Conservation (phyloP, 1,284 basidiomycete genomes). For the Ceratobasidium sp. region DNA sequence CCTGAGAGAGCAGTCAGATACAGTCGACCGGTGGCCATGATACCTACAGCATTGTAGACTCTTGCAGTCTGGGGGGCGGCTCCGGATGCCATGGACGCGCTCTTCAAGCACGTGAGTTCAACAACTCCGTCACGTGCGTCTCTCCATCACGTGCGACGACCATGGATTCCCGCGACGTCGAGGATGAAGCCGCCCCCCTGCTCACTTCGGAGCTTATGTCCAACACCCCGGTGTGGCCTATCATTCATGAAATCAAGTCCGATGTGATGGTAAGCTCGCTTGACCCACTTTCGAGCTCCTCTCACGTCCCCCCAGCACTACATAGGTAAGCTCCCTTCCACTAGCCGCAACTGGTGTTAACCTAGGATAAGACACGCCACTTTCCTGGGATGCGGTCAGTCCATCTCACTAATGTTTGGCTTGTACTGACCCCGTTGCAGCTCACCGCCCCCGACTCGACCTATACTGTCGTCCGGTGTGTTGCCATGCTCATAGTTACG, state of each 20-base stretch:
- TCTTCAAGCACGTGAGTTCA: slow-evolving; percentile 36
- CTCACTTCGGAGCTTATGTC: slow-evolving; percentile 41
- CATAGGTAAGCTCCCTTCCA: slow-evolving; percentile 61
- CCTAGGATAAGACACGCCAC: slow-evolving; percentile 69
- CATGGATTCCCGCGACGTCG: slow-evolving; percentile 36
- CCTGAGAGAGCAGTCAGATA: background rate
- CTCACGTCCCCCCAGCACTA: slow-evolving; percentile 61
- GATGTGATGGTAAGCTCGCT: slow-evolving; percentile 38
- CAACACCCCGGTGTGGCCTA: slow-evolving; percentile 41
- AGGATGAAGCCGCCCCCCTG: slow-evolving; percentile 34
- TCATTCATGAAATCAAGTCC: slow-evolving; percentile 44
- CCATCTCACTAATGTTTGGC: slow-evolving; percentile 47
- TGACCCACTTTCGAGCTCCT: background rate
- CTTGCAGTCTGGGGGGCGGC: slow-evolving; percentile 49
- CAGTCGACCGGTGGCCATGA: background rate
- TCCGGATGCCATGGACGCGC: slow-evolving; percentile 44
- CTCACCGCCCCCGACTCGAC: slow-evolving; percentile 84
- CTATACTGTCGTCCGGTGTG: slow-evolving; percentile 76
- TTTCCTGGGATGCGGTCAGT: slow-evolving; percentile 74
- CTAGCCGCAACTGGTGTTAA: background rate
- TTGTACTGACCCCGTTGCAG: slow-evolving; percentile 54
- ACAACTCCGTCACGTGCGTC: slow-evolving; percentile 24
- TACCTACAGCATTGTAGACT: slow-evolving; percentile 77
- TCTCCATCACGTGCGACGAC: slow-evolving; percentile 10
- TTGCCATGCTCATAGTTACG: slow-evolving; percentile 52